phyloP scores from a whole-genome alignment of 257 asterid species.

The Fraxinus pennsylvanica region DNA sequence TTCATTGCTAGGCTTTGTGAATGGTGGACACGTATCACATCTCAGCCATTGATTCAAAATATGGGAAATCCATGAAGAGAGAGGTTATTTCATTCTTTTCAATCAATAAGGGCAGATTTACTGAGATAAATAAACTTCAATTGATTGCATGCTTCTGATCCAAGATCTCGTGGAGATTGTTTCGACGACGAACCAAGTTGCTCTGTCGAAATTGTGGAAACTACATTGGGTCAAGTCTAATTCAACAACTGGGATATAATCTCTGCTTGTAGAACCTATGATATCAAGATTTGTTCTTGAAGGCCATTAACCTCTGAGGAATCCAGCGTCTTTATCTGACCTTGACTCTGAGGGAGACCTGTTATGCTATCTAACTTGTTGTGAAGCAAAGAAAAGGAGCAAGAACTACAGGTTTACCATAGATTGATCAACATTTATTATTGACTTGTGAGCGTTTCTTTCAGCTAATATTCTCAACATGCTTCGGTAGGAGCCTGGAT shows the following conservation, averaged over 20 bases:
- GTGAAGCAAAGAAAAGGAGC: neutral
- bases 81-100: slow-evolving; percentile 52
- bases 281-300: slow-evolving; percentile 43
- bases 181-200: slow-evolving; percentile 35
- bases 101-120: slow-evolving; percentile 53
- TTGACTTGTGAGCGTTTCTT: neutral
- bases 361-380: neutral
- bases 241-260: slow-evolving; percentile 46
- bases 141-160: slow-evolving; percentile 38
- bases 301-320: slow-evolving; percentile 35
- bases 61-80: slow-evolving; percentile 45
- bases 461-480: neutral
- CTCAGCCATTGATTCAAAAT: slow-evolving; percentile 41
- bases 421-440: neutral
- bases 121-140: slow-evolving; percentile 35
- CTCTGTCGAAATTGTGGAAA: slow-evolving; percentile 47
- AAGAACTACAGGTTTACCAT: too few relatives aligned
- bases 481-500: neutral
- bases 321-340: slow-evolving; percentile 16
- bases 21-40: too few relatives aligned
- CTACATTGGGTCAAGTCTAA: slow-evolving; percentile 38
- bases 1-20: too few relatives aligned
- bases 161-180: slow-evolving; percentile 40
- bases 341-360: neutral
- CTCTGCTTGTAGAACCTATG: slow-evolving; percentile 34